A percentile compares a stretch with the other conserved stretches of the same genome.
Evolutionary conservation across 2,329 filamentous ascomycete species (phyloP).

Genomic region (Tothia fuscella): DNA sequence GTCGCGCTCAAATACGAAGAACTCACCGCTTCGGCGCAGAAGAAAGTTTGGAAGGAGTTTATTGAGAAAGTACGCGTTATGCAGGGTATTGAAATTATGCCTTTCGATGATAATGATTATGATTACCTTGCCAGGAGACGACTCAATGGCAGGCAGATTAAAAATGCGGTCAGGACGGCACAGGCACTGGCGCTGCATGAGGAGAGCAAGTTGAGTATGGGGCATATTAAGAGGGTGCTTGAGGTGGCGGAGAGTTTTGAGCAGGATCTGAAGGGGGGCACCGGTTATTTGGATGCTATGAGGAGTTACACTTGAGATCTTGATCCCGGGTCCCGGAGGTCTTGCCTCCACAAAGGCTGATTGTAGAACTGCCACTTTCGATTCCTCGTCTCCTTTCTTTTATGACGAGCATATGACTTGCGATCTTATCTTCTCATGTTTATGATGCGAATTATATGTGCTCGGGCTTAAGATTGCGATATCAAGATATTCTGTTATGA

Average conservation of each 20-base stretch:
- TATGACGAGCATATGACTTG: no score
- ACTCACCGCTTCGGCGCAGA: constrained; percentile 59
- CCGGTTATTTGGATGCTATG: constrained; percentile 75
- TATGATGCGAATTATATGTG: no score
- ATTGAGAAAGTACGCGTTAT: constrained; percentile 57
- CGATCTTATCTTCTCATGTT: no score
- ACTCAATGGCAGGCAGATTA: constrained; percentile 63
- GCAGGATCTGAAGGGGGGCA: constrained; percentile 67
- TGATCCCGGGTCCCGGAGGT: no score
- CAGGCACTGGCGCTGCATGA: constrained; percentile 74
- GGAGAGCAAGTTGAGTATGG: constrained; percentile 58
- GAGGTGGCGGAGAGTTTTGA: constrained; percentile 76
- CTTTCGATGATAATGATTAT: constrained; percentile 56
- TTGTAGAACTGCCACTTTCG: no score
- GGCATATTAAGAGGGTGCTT: constrained; percentile 70
- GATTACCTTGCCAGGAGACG: constrained; percentile 54
- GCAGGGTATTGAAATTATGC: constrained; percentile 44
- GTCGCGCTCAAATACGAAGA: constrained; percentile 72
- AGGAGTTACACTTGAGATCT: constrained; percentile 61
- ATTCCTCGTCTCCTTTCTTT: no score
- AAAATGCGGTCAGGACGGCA: constrained; percentile 74
- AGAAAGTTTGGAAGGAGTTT: constrained; percentile 75
- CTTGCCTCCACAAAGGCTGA: no score
- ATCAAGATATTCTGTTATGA: no score
- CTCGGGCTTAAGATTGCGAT: no score